phyloP scores from a whole-genome alignment of 2,329 filamentous ascomycete species.

The Phoma herbarum region DNA sequence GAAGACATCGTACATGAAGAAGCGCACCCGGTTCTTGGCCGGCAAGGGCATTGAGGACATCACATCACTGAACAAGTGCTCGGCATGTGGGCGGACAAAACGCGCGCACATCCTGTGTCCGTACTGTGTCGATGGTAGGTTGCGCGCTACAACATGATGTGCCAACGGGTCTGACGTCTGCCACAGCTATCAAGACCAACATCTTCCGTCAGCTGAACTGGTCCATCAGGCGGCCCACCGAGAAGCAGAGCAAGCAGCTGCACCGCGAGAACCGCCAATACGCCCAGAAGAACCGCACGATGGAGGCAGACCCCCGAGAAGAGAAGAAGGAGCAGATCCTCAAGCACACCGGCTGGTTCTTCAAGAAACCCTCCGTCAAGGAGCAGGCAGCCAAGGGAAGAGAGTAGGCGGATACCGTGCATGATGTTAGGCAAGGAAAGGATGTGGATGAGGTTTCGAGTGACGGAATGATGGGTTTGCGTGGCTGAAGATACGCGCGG shows the following conservation, averaged over 20 bases:
- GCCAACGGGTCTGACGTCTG: not conserved
- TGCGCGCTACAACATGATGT: not conserved
- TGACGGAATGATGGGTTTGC: not conserved
- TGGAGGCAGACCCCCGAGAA: conserved; percentile 35
- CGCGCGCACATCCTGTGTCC: conserved; percentile 88
- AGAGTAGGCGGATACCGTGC: not conserved
- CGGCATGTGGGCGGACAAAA: conserved; percentile 87
- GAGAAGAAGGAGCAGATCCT: conserved; percentile 39
- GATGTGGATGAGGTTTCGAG: not conserved
- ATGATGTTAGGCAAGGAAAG: too few relatives aligned
- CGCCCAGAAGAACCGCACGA: conserved; percentile 23
- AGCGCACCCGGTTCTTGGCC: conserved; percentile 90
- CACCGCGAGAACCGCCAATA: conserved; percentile 34
- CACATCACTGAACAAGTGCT: conserved; percentile 85
- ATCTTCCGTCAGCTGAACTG: conserved; percentile 44
- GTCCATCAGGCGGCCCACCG: conserved; percentile 37
- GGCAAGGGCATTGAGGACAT: conserved; percentile 95
- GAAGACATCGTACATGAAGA: conserved; percentile 97
- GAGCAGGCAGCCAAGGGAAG: not conserved
- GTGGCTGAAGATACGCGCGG: not conserved
- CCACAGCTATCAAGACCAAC: conserved; percentile 46
- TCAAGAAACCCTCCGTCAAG: conserved; percentile 20
- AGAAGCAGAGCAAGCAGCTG: conserved; percentile 44
- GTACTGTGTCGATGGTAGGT: conserved; percentile 82
- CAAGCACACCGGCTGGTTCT: conserved; percentile 40